Conservation (phyloP, 495 filamentous ascomycete species). For the Talaromyces proteolyticus region DNA sequence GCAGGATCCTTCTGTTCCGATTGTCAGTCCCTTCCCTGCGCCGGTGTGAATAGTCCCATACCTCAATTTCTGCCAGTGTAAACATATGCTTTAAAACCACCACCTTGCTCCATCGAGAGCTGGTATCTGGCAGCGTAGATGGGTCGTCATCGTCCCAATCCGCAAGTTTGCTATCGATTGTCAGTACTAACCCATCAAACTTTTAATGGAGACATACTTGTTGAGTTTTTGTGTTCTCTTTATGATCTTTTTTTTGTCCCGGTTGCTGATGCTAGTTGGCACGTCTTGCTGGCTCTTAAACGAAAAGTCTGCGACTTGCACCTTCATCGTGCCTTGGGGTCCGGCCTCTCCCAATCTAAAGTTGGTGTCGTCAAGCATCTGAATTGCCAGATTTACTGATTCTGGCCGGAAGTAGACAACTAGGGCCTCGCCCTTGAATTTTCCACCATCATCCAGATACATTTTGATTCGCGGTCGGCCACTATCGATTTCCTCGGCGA, state of each 20-base stretch:
- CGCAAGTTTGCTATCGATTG: slow-evolving; percentile 63
- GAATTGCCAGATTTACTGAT: slow-evolving; percentile 81
- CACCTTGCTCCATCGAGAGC: slow-evolving; percentile 63
- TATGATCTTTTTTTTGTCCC: slow-evolving; percentile 79
- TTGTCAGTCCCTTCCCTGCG: slow-evolving; percentile 12
- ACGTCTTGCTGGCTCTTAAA: slow-evolving; percentile 71
- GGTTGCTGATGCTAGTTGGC: slow-evolving; percentile 46
- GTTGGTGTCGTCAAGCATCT: slow-evolving; percentile 85
- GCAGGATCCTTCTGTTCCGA: slow-evolving; percentile 65
- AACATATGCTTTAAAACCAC: slow-evolving; percentile 96
- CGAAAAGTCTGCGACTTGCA: slow-evolving; percentile 78
- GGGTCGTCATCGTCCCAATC: slow-evolving; percentile 93
- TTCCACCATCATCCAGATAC: slow-evolving; percentile 75
- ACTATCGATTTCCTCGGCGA: slow-evolving; percentile 87
- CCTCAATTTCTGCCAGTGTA: slow-evolving; percentile 73
- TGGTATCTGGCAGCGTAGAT: slow-evolving; percentile 46
- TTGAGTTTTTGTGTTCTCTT: slow-evolving; percentile 82
- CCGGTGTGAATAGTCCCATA: slow-evolving; percentile 14
- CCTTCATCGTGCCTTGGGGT: slow-evolving; percentile 61
- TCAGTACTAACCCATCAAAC: not conserved
- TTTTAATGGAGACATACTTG: slow-evolving; percentile 32
- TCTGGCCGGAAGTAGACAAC: slow-evolving; percentile 93
- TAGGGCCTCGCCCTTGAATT: slow-evolving; percentile 88
- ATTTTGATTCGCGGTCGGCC: slow-evolving; percentile 86
- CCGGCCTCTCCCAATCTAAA: slow-evolving; percentile 60